phyloP scores from a whole-genome alignment of 2,329 filamentous ascomycete genomes.

The Pestalotiopsis sp. region DNA sequence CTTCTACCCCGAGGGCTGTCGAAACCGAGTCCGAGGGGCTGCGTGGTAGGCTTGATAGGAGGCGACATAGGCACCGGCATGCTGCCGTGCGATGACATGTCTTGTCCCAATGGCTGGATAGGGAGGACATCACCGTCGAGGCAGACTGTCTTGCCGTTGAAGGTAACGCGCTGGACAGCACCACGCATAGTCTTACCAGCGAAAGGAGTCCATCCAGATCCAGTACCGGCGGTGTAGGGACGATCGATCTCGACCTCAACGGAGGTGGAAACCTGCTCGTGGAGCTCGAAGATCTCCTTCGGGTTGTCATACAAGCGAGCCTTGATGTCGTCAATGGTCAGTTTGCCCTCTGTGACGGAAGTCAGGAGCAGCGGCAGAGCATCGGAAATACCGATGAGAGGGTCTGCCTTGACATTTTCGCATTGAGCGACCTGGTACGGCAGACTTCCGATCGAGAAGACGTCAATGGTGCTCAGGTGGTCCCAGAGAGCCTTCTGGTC shows the following conservation, averaged over 20 bases:
- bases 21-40: slow-evolving; percentile 33
- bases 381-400: slow-evolving; percentile 69
- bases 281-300: slow-evolving; percentile 78
- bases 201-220: slow-evolving; percentile 68
- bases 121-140: slow-evolving; percentile 66
- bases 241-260: slow-evolving; percentile 78
- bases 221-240: slow-evolving; percentile 58
- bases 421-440: slow-evolving; percentile 72
- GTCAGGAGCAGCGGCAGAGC: slow-evolving; percentile 74
- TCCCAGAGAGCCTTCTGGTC: slow-evolving; percentile 77
- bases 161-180: slow-evolving; percentile 72
- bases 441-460: slow-evolving; percentile 77
- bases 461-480: slow-evolving; percentile 70
- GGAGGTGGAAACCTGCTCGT: slow-evolving; percentile 72
- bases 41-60: slow-evolving; percentile 52
- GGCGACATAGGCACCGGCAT: slow-evolving; percentile 54
- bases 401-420: slow-evolving; percentile 50
- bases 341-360: slow-evolving; percentile 70
- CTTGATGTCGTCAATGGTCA: slow-evolving; percentile 74
- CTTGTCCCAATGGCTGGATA: slow-evolving; percentile 62
- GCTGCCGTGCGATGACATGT: slow-evolving; percentile 71
- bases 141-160: slow-evolving; percentile 73
- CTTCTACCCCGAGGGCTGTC: slow-evolving; percentile 36
- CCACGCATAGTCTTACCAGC: slow-evolving; percentile 67
- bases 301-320: slow-evolving; percentile 74